These are phyloP conservation scores for Penicillium cinerascens DNA, from an alignment of 495 filamentous ascomycete genomes.

Conservation along the genomic window DNA sequence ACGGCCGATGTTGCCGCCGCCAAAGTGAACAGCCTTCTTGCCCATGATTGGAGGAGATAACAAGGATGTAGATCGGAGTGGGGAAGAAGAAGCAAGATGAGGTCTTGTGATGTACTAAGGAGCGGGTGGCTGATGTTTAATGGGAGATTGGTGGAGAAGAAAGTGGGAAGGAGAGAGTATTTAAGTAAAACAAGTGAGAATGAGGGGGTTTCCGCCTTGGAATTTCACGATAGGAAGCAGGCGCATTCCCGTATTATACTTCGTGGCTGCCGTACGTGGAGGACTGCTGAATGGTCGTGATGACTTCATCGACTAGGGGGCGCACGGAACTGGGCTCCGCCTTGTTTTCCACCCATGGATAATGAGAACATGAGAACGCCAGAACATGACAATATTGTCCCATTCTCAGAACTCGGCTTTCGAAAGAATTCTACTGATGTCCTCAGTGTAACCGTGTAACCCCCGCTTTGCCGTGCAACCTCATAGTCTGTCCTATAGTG, in stretches of 20 bases:
- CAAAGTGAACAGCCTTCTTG: slow-evolving; percentile 89
- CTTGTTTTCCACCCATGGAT: slow-evolving; percentile 17
- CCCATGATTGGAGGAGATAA: slow-evolving; percentile 42
- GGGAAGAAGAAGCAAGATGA: slow-evolving; percentile 1
- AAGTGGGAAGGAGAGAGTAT: background rate
- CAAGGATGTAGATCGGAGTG: slow-evolving; percentile 1
- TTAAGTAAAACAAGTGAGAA: slow-evolving; percentile 5
- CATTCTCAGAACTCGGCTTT: background rate
- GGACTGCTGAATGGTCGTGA: background rate
- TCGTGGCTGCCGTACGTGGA: slow-evolving; percentile 4
- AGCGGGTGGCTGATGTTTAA: slow-evolving; percentile 9
- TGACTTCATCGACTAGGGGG: slow-evolving; percentile 28
- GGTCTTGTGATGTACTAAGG: slow-evolving; percentile 11
- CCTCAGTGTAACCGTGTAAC: background rate
- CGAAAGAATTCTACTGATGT: background rate
- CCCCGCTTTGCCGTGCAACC: slow-evolving; percentile 6
- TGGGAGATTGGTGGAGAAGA: background rate
- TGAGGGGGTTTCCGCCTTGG: background rate
- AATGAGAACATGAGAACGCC: slow-evolving; percentile 11
- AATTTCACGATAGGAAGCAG: background rate
- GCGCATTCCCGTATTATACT: background rate
- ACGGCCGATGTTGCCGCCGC: slow-evolving; percentile 86
- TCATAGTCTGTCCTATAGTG: background rate
- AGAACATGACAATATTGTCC: slow-evolving; percentile 14
- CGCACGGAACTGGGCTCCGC: slow-evolving; percentile 25